Evolutionary conservation across 2,329 filamentous ascomycete genomes (phyloP).

Genomic region (Cladophialophora chaetospira): DNA sequence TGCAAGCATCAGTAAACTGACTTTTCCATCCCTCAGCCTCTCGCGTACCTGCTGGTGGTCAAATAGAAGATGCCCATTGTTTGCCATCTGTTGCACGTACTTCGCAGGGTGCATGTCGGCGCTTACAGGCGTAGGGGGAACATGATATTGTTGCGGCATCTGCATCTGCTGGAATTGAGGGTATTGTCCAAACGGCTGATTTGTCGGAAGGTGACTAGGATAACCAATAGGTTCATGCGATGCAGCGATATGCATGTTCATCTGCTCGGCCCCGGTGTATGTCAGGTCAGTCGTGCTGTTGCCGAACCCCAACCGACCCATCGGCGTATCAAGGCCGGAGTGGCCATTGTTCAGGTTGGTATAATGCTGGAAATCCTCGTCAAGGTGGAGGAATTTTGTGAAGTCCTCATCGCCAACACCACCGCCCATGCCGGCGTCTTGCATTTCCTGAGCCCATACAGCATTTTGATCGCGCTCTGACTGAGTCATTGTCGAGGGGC

Average conservation of each 20-base stretch:
- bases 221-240: constrained; percentile 15
- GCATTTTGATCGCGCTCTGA: constrained; percentile 31
- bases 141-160: constrained; percentile 30
- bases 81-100: constrained; percentile 44
- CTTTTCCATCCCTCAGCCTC: neutral
- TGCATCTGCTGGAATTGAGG: constrained; percentile 37
- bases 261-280: constrained; percentile 20
- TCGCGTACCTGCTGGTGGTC: constrained; percentile 44
- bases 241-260: constrained; percentile 34
- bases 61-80: constrained; percentile 45
- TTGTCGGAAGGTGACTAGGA: constrained; percentile 32
- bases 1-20: constrained; percentile 34
- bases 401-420: constrained; percentile 50
- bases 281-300: constrained; percentile 26
- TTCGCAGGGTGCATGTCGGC: constrained; percentile 50
- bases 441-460: constrained; percentile 44
- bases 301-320: constrained; percentile 42
- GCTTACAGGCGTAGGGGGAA: constrained; percentile 53
- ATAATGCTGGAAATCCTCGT: constrained; percentile 48
- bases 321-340: constrained; percentile 41
- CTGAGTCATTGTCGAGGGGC: constrained; percentile 30
- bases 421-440: constrained; percentile 44
- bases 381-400: constrained; percentile 52
- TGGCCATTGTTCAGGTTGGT: constrained; percentile 42
- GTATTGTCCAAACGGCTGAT: constrained; percentile 33